These are phyloP conservation scores for Pneumocystis jirovecii DNA, from an alignment of 1,139 yeast species.

Conservation along the genomic window DNA sequence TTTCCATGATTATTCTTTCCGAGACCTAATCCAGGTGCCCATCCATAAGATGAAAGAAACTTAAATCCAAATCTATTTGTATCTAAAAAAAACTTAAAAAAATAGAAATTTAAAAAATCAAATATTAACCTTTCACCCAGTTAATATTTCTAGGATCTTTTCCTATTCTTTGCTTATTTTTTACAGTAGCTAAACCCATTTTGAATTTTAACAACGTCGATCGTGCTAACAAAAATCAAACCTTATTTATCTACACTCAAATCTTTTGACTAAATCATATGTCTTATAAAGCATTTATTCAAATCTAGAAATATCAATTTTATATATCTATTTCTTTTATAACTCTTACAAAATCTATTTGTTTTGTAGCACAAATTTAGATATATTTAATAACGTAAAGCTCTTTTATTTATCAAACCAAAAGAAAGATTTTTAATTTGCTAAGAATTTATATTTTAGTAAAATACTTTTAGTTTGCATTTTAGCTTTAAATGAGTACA, in stretches of 20 bases:
- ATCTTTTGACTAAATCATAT: neutral
- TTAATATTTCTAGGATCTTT: conserved; percentile 83
- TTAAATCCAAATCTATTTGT: conserved; percentile 75
- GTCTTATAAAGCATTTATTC: neutral
- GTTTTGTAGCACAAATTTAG: neutral
- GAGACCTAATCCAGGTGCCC: conserved; percentile 83
- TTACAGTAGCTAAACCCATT: conserved; percentile 73
- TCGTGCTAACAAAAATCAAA: neutral
- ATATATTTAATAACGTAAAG: neutral
- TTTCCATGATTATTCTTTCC: conserved; percentile 42
- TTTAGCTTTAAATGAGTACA: neutral
- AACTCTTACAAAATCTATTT: neutral
- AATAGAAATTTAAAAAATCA: neutral
- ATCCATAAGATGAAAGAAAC: conserved; percentile 67
- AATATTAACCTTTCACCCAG: conserved; percentile 58
- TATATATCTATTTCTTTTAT: neutral
- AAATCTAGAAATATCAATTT: neutral
- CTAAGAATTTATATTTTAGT: too few species aligned
- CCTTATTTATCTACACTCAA: neutral
- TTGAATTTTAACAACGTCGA: too few species aligned
- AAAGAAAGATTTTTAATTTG: neutral
- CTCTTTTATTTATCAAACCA: neutral
- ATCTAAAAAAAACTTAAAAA: conserved; percentile 22
- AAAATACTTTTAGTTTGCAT: neutral
- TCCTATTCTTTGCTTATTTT: conserved; percentile 74